Evolutionary conservation across 306 rosid species (phyloP), one percentile per base, ranked within the genome.

Genomic region (Ormosia semicastrata): DNA sequence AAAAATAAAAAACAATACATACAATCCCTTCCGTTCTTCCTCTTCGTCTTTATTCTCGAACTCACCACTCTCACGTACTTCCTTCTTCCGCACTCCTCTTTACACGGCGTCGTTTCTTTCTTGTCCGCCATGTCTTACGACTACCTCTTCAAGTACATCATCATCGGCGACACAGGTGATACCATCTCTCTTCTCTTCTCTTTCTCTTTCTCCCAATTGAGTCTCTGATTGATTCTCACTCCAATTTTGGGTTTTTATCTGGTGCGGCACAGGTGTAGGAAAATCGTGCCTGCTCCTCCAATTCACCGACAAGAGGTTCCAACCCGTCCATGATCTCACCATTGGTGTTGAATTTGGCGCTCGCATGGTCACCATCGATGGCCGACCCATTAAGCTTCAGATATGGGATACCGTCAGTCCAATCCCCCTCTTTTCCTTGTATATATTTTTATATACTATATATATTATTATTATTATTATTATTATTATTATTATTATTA

Each of bases 331-430:
- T 86, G 98, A 95, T 88, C 97, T 95, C 84, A 93, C 98, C 69
- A 95, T 95, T 56, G 98, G 98, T 30, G 98, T 95, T 32, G 98
- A 95, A 83, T 95, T 95, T 74, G 98, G 98, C 8, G 98, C 98
- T 80, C 95, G 98, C 8, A 93, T 95, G 98, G 94, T 93, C 83
- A 86, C 97, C 84, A 93, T 95, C 65, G 95, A 91, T 32, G 83
- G 80, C 11, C 92, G 95, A 3, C 98, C 98, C 17, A 64, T 91
- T 60, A 95, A 95, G 97, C 98, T 95, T 59, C 98, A 95, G 92
- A 95, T 95, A 90, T 95, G 98, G 98, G 98, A 95, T 79, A 95
- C 98, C 24, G 98, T 95, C 6, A 90, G 91, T 76, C 33, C 8
- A 15, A 12, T 24, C 10, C 39, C 68, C 49, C 54, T 40, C 39